Conservation (phyloP, 768 basidiomycete genomes). For the Lactarius akahatsu region DNA sequence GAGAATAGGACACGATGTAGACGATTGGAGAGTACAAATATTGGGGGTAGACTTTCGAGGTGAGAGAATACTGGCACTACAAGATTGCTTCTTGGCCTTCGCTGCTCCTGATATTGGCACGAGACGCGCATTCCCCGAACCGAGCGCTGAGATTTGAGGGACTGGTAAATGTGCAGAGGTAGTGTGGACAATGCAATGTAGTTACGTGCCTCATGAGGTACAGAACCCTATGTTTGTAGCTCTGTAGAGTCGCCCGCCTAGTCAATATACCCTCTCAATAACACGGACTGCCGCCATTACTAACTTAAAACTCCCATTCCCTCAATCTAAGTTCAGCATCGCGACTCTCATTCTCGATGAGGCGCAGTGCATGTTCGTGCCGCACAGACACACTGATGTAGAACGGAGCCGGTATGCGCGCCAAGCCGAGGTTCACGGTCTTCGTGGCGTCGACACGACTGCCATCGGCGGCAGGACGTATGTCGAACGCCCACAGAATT, state of each 20-base stretch:
- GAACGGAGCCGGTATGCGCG: constrained; percentile 15
- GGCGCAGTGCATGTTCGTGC: background rate
- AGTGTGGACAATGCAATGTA: no score
- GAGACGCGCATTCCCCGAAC: no score
- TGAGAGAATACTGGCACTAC: no score
- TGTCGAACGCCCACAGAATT: constrained; percentile 30
- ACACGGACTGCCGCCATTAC: background rate
- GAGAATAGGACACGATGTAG: no score
- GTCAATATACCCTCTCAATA: background rate
- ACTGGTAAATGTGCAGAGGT: no score
- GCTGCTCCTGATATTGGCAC: no score
- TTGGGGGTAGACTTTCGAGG: no score
- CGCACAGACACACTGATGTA: background rate
- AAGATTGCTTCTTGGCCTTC: no score
- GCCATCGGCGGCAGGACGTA: constrained; percentile 9
- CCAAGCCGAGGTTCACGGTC: background rate
- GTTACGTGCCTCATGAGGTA: no score
- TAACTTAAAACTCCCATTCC: constrained; percentile 17
- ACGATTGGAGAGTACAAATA: no score
- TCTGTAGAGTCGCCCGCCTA: background rate
- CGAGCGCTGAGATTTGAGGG: no score
- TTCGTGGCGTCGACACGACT: constrained; percentile 6
- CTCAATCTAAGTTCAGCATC: constrained; percentile 22
- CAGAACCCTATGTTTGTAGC: no score
- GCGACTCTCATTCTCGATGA: constrained; percentile 15